Evolutionary conservation across 108 stramenopile genomes (phyloP).

Genomic region (Skeletonema potamos): DNA sequence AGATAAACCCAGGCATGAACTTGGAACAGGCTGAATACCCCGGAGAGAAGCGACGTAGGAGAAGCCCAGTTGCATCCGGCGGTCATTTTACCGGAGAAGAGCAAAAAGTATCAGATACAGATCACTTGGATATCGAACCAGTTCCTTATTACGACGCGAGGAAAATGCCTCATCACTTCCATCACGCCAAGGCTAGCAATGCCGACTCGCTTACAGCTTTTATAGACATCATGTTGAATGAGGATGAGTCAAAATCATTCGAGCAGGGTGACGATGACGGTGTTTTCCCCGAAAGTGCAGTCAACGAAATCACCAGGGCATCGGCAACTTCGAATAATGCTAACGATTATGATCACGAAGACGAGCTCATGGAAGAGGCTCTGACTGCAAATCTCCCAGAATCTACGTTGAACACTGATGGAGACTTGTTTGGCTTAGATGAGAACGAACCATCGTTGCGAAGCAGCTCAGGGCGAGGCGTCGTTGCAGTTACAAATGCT

Average conservation of each 20-base stretch:
- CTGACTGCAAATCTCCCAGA: conserved; percentile 15
- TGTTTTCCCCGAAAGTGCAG: not conserved
- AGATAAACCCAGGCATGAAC: not conserved
- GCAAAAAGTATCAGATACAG: not conserved
- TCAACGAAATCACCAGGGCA: not conserved
- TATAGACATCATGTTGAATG: conserved; percentile 21
- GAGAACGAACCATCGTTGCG: conserved; percentile 3
- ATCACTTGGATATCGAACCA: conserved; percentile 12
- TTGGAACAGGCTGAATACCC: not conserved
- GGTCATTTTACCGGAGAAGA: not conserved
- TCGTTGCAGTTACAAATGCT: conserved; percentile 1
- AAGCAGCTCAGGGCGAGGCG: not conserved
- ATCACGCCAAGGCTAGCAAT: not conserved
- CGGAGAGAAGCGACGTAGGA: conserved; percentile 15
- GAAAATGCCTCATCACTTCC: not conserved
- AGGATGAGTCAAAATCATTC: not conserved
- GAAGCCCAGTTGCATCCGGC: not conserved
- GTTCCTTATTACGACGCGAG: not conserved
- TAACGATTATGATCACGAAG: not conserved
- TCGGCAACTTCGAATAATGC: not conserved
- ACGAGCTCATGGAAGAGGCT: conserved; percentile 29
- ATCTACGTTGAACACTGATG: not conserved
- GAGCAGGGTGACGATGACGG: not conserved
- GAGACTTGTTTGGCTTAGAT: conserved; percentile 12
- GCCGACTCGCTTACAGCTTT: conserved; percentile 16